Percentiles rank a stretch among this genome's conserved stretches.
Conservation (phyloP, 176 grass and related monocot species). For the Neostapfia colusana region DNA sequence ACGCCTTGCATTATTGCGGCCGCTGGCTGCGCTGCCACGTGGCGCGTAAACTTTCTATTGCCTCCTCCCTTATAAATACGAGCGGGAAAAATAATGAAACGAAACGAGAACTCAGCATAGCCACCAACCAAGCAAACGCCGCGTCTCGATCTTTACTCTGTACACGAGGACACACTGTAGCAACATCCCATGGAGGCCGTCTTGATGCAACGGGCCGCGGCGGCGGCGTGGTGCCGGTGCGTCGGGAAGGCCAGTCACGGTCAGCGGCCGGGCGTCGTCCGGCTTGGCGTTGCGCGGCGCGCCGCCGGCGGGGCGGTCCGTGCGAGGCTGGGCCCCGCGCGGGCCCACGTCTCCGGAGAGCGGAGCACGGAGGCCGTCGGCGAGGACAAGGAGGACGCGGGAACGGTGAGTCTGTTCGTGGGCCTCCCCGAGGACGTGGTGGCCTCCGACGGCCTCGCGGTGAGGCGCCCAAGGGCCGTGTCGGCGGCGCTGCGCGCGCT, state of each 20-base stretch:
- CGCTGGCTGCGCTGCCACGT: background rate
- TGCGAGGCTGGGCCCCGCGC: background rate
- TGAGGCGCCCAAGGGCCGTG: slow-evolving; percentile 55
- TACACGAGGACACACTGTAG: too few relatives aligned
- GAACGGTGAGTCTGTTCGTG: slow-evolving; percentile 52
- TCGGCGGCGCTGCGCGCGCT: slow-evolving; percentile 69
- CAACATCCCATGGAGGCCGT: slow-evolving; percentile 23
- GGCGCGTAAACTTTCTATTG: background rate
- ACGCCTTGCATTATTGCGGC: slow-evolving; percentile 2
- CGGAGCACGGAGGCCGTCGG: background rate
- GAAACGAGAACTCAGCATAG: background rate
- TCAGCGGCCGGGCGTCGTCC: slow-evolving; percentile 1
- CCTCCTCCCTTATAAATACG: slow-evolving; percentile 19
- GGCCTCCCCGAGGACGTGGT: slow-evolving; percentile 71
- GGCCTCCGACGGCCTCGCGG: slow-evolving; percentile 30
- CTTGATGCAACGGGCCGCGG: background rate
- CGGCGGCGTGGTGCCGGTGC: slow-evolving; percentile 5
- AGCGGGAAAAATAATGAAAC: background rate
- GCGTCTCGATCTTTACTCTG: too few relatives aligned
- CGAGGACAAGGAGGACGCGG: slow-evolving; percentile 11
- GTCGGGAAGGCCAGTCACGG: background rate
- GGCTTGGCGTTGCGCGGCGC: background rate
- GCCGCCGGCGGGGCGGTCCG: slow-evolving; percentile 10
- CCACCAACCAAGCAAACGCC: background rate
- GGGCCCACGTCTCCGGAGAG: slow-evolving; percentile 23